Conservation (phyloP, 768 basidiomycete genomes). For the Naganishia friedmannii region DNA sequence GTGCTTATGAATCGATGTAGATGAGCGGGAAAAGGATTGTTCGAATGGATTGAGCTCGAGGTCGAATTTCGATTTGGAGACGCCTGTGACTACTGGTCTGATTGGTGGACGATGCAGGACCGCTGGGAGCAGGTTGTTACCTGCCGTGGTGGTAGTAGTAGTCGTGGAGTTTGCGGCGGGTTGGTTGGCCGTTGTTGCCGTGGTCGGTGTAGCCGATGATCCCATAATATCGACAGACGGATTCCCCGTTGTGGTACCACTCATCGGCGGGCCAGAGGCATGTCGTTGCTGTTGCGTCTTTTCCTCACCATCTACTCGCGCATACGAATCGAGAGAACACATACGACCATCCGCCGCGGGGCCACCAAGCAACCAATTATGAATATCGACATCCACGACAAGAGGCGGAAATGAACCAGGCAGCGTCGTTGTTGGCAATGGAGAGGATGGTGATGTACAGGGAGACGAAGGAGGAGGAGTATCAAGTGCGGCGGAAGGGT, state of each 20-base stretch:
- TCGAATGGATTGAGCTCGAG: slow-evolving; percentile 92
- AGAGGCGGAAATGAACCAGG: background rate
- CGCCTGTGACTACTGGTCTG: slow-evolving; percentile 38
- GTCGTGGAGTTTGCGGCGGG: background rate
- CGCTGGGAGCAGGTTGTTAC: slow-evolving; percentile 12
- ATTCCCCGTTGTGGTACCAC: too few relatives aligned
- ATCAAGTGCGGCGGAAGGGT: background rate
- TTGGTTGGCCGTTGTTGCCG: background rate
- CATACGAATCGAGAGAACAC: too few relatives aligned
- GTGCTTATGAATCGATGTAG: slow-evolving; percentile 38
- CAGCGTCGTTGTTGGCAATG: background rate
- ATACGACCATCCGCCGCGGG: too few relatives aligned
- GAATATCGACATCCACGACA: too few relatives aligned
- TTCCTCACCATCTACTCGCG: too few relatives aligned
- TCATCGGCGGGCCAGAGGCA: too few relatives aligned
- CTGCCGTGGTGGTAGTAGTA: background rate
- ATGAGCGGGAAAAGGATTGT: slow-evolving; percentile 72
- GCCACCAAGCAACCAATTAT: too few relatives aligned
- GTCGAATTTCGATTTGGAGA: slow-evolving; percentile 49
- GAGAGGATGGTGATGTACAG: background rate
- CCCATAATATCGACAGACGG: too few relatives aligned
- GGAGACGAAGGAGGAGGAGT: background rate
- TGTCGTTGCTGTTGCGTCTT: too few relatives aligned
- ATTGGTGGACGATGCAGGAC: slow-evolving; percentile 40
- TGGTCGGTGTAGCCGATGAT: background rate